Base-by-base conservation (phyloP, 805 yeast species). In the Cyberlindnera bimundalis region DNA sequence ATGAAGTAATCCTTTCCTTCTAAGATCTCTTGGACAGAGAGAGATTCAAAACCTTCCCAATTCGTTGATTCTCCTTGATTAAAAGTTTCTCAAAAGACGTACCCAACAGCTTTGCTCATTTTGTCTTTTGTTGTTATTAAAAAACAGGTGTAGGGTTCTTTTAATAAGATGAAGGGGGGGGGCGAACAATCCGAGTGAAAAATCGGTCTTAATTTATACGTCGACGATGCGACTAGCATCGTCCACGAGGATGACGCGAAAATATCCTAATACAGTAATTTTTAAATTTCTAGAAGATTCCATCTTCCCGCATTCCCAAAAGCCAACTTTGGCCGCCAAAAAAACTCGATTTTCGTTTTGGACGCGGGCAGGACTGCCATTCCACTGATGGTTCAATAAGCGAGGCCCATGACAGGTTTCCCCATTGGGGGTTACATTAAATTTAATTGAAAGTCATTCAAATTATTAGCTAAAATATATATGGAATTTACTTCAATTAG, bases 61-160 rank as follows among this genome's bases (percentile, higher is more conserved):
- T 17, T 29, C n/a, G 32, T 21, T 11, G 11, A 23, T 23, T 23
- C 25, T 23, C 10, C 25, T 23, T 11, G 26, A 35, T 19, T 16
- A 21, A 19, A 25, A n/a, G 14, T 3, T 23, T 16, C 6, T 12
- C 15, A 16, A 12, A 16, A 3, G 14, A 79, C 74, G 78, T 77
- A 68, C 82, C 83, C 67, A 68, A 65, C 70, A 52, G 70, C 70
- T 50, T 64, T 64, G 51, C 66, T 59, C 68, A 64, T 64, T 51
- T 47, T 60, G 37, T 38, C 16, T 34, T 40, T 19, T 8, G 24
- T 21, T 21, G 24, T 21, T 21, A 21, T 21, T 21, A 21, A 21
- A 7, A 7, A 21, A 21, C 24, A 21, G 24, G 24, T 21, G 24
- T n/a, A n/a, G n/a, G n/a, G n/a, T n/a, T n/a, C n/a, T n/a, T n/a